phyloP scores from a whole-genome alignment of 1,139 yeast genomes.

The Yamadazyma siamensis region DNA sequence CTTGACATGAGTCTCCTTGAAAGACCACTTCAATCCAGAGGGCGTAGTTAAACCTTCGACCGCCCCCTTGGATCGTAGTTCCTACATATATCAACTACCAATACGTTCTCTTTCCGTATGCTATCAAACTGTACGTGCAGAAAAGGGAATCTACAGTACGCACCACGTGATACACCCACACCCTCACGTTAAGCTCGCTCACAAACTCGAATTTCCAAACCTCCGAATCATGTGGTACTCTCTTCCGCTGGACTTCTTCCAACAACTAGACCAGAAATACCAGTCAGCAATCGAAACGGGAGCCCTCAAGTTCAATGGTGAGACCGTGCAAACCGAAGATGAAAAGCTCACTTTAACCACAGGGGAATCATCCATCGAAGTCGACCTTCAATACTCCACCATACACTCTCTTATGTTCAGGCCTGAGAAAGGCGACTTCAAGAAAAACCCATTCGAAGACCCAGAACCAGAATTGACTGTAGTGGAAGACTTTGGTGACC shows the following conservation, averaged over 20 bases:
- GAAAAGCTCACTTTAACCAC: conserved; percentile 15
- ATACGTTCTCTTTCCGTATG: no score
- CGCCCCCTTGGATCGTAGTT: no score
- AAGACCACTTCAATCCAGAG: no score
- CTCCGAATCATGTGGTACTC: conserved; percentile 17
- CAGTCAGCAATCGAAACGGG: conserved; percentile 24
- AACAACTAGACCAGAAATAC: conserved; percentile 21
- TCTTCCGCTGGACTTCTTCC: conserved; percentile 25
- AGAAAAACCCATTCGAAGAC: conserved; percentile 68
- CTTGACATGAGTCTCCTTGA: no score
- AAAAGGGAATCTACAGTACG: no score
- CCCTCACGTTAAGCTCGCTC: no score
- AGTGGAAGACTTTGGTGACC: conserved; percentile 44
- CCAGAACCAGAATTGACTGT: conserved; percentile 79
- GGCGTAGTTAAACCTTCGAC: no score
- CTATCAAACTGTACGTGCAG: no score
- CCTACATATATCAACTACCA: no score
- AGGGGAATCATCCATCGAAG: conserved; percentile 8
- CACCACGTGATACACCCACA: no score
- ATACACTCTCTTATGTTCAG: conserved; percentile 49
- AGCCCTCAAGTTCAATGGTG: conserved; percentile 31
- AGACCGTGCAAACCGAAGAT: conserved; percentile 21
- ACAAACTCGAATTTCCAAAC: no score
- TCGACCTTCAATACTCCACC: conserved; percentile 29
- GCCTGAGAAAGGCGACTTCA: conserved; percentile 46